Conservation (phyloP, 176 grass and related monocot species). For the Cenchrus fungigraminus region DNA sequence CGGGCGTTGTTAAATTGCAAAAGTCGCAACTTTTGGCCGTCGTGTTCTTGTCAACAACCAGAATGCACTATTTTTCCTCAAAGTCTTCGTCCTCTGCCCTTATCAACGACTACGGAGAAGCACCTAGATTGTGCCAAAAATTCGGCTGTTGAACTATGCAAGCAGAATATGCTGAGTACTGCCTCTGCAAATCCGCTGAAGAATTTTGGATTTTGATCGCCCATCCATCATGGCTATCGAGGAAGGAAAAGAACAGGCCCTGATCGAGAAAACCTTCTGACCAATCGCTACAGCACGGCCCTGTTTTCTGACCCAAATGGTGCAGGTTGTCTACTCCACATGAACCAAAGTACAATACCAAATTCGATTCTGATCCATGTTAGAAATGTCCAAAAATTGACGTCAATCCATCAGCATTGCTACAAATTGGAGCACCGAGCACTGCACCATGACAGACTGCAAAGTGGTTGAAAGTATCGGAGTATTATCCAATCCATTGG, state of each 20-base stretch:
- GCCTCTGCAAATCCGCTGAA: not conserved
- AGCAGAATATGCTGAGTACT: not conserved
- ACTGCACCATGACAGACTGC: not conserved
- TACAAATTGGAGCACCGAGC: not conserved
- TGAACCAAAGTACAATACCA: slow-evolving; percentile 27
- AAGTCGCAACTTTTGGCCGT: not conserved
- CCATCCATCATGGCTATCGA: not conserved
- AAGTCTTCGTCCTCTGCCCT: not conserved
- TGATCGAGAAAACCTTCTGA: not conserved
- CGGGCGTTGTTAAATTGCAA: slow-evolving; percentile 8
- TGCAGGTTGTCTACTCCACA: not conserved
- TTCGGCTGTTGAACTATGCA: not conserved
- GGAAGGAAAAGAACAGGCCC: too few species aligned
- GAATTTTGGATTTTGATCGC: not conserved
- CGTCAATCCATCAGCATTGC: not conserved
- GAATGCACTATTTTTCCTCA: not conserved
- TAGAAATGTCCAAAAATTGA: not conserved
- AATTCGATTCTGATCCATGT: not conserved
- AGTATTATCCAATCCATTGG: not conserved
- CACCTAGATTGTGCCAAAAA: not conserved
- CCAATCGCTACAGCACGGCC: not conserved
- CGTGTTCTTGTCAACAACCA: slow-evolving; percentile 8
- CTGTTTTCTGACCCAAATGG: not conserved
- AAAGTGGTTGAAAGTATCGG: not conserved
- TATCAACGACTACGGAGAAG: not conserved